Evolutionary conservation across 192 early-diverging fungal species (phyloP).

Genomic region (Glomus cerebriforme): DNA sequence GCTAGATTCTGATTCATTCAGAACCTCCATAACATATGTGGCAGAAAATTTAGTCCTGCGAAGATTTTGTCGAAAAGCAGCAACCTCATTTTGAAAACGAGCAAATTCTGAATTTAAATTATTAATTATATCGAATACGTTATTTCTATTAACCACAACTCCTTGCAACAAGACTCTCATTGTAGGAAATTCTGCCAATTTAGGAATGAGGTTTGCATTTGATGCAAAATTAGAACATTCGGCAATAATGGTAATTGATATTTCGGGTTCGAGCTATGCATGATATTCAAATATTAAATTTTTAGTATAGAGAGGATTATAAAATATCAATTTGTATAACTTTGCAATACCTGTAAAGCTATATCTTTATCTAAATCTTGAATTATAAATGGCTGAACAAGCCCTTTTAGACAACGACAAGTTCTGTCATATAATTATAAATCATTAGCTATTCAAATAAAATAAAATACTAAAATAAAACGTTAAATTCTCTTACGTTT

Average conservation of each 20-base stretch:
- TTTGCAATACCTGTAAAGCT: constrained; percentile 18
- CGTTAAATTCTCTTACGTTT: constrained; percentile 41
- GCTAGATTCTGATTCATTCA: constrained; percentile 37
- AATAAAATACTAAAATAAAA: background rate
- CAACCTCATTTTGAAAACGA: constrained; percentile 47
- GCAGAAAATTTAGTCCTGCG: constrained; percentile 40
- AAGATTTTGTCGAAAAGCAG: constrained; percentile 47
- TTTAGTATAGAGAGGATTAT: too few species aligned
- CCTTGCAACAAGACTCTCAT: constrained; percentile 59
- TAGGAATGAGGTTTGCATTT: constrained; percentile 57
- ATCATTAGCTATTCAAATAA: background rate
- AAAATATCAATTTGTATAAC: background rate
- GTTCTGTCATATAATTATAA: background rate
- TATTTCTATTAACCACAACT: constrained; percentile 42
- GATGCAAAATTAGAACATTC: constrained; percentile 65
- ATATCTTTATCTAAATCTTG: constrained; percentile 29
- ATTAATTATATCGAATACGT: constrained; percentile 41
- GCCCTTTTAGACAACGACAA: constrained; percentile 1
- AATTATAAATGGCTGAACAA: constrained; percentile 41
- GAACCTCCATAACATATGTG: constrained; percentile 49
- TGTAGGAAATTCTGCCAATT: constrained; percentile 59
- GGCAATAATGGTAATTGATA: constrained; percentile 58
- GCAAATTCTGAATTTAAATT: constrained; percentile 42
- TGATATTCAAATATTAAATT: background rate
- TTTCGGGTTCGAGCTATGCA: constrained; percentile 37